Conservation (phyloP, 306 rosid species). For the Malus orientalis region DNA sequence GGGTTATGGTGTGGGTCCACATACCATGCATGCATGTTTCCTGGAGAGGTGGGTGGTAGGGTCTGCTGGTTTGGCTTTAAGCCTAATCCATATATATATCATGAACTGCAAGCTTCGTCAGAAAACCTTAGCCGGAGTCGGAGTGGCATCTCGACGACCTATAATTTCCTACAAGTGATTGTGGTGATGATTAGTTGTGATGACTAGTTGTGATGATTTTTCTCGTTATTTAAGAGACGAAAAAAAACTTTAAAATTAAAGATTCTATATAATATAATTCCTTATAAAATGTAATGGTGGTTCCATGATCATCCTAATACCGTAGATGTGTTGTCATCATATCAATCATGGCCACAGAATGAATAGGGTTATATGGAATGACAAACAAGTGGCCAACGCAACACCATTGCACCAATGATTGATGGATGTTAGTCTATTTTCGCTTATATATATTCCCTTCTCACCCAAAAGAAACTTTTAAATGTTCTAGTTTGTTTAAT, state of each 20-base stretch:
- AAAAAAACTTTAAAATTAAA: neutral
- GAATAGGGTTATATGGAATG: neutral
- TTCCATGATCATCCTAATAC: neutral
- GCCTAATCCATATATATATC: neutral
- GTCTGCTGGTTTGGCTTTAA: conserved; percentile 5
- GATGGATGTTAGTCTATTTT: neutral
- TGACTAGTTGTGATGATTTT: neutral
- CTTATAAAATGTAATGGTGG: neutral
- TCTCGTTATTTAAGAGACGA: neutral
- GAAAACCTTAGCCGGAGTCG: neutral
- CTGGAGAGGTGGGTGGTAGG: conserved; percentile 14
- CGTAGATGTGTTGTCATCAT: neutral
- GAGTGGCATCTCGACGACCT: neutral
- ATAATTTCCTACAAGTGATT: neutral
- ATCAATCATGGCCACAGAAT: neutral
- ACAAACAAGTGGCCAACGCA: neutral
- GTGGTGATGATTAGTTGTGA: neutral
- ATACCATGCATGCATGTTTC: conserved; percentile 4
- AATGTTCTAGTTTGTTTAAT: too few relatives aligned
- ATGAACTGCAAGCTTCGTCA: neutral
- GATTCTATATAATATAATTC: neutral
- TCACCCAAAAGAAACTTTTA: neutral
- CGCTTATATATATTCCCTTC: neutral
- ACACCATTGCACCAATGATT: neutral
- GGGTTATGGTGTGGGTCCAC: conserved; percentile 8